A percentile compares a stretch with the other conserved stretches of the same genome.
These are phyloP conservation scores for Lactarius akahatsu DNA, from an alignment of 768 basidiomycete genomes.

Conservation along the genomic window DNA sequence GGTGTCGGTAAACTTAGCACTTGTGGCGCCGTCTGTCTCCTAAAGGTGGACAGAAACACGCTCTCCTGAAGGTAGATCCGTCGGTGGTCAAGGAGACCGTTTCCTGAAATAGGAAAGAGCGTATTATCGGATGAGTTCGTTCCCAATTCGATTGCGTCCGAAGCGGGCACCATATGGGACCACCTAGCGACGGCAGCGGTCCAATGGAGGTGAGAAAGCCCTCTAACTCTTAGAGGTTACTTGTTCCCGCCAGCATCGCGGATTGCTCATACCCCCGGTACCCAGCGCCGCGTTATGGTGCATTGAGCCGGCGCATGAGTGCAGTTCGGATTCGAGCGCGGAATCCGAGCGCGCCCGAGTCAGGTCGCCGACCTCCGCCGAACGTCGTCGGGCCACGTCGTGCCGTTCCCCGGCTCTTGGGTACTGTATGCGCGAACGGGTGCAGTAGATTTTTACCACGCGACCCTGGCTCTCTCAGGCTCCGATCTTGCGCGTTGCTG, in stretches of 20 bases:
- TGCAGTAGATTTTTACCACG: not conserved
- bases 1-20: too few relatives aligned
- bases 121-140: not conserved
- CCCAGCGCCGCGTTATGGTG: too few relatives aligned
- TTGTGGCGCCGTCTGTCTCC: too few relatives aligned
- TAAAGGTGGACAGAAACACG: too few relatives aligned
- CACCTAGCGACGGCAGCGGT: not conserved
- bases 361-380: not conserved
- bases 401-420: not conserved
- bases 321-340: conserved; percentile 3
- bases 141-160: not conserved
- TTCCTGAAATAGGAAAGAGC: not conserved
- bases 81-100: not conserved
- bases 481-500: too few relatives aligned
- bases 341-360: not conserved
- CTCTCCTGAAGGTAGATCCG: not conserved
- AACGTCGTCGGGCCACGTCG: not conserved
- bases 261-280: not conserved
- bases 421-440: not conserved
- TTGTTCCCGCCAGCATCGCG: not conserved
- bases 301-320: not conserved
- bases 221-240: not conserved
- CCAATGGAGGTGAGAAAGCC: too few relatives aligned
- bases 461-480: too few relatives aligned
- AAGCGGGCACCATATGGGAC: not conserved